Conservation (phyloP, 768 basidiomycete species). For the Leccinum arenicola region DNA sequence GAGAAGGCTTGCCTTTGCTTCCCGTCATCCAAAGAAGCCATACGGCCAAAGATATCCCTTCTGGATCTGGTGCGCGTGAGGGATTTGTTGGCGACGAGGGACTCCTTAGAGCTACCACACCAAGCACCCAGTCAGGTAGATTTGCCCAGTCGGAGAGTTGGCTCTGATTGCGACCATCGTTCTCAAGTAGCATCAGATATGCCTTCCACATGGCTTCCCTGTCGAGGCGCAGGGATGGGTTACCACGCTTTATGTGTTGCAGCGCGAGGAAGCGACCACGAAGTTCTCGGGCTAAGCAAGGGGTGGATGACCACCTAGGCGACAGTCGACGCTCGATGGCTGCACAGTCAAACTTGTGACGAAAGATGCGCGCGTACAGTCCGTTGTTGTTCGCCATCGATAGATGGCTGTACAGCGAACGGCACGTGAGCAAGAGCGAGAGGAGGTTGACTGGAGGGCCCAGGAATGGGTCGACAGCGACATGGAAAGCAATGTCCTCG, state of each 20-base stretch:
- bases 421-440: slow-evolving; percentile 39
- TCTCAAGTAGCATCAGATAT: slow-evolving; percentile 54
- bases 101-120: slow-evolving; percentile 14
- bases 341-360: slow-evolving; percentile 41
- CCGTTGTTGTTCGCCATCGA: slow-evolving; percentile 34
- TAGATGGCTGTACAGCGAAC: slow-evolving; percentile 34
- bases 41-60: slow-evolving; percentile 37
- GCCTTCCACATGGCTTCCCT: slow-evolving; percentile 51
- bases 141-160: slow-evolving; percentile 45
- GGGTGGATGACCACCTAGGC: slow-evolving; percentile 35
- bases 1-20: slow-evolving; percentile 33
- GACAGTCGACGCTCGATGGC: slow-evolving; percentile 41
- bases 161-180: slow-evolving; percentile 44
- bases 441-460: slow-evolving; percentile 44
- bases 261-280: slow-evolving; percentile 40
- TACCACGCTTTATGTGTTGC: slow-evolving; percentile 37
- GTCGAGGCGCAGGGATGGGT: slow-evolving; percentile 15
- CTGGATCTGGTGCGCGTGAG: slow-evolving; percentile 32
- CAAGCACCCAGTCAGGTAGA: slow-evolving; percentile 28
- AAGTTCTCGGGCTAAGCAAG: slow-evolving; percentile 42
- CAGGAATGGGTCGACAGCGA: slow-evolving; percentile 35
- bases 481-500: slow-evolving; percentile 43
- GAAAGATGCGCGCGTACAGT: slow-evolving; percentile 45
- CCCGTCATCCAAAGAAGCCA: slow-evolving; percentile 50
- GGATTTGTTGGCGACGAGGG: background rate